phyloP scores from a whole-genome alignment of 768 basidiomycete genomes.

The Neoboletus brunneissimus region DNA sequence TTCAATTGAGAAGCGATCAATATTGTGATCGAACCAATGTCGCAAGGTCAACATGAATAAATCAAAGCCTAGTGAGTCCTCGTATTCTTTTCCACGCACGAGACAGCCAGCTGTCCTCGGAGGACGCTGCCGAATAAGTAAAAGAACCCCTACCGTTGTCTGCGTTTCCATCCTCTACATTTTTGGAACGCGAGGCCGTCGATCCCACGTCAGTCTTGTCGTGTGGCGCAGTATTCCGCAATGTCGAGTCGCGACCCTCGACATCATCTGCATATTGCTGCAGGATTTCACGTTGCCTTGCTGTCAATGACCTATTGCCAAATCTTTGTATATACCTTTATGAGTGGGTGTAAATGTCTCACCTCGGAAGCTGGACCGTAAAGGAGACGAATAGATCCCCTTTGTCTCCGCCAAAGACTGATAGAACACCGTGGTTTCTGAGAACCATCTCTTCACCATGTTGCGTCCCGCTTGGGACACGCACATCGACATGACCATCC shows the following conservation, averaged over 20 bases:
- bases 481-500: conserved; percentile 93
- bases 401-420: conserved; percentile 54
- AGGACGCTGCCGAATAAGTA: conserved; percentile 52
- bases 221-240: conserved; percentile 11
- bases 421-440: conserved; percentile 77
- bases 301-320: conserved; percentile 65
- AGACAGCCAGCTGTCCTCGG: conserved; percentile 64
- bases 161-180: conserved; percentile 23
- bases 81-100: conserved; percentile 65
- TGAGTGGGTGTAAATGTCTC: conserved; percentile 29
- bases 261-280: conserved; percentile 90
- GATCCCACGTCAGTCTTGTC: conserved; percentile 20
- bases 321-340: conserved; percentile 5
- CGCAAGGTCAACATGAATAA: conserved; percentile 45
- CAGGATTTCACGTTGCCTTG: conserved; percentile 81
- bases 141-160: conserved; percentile 76
- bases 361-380: conserved; percentile 88
- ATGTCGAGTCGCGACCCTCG: conserved; percentile 56
- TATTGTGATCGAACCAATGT: conserved; percentile 23
- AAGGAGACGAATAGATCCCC: conserved; percentile 92
- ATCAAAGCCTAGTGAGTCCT: conserved; percentile 68
- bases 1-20: conserved; percentile 32
- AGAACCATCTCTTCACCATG: conserved; percentile 97
- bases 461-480: conserved; percentile 89
- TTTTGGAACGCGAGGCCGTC: conserved; percentile 17